Evolutionary conservation across 495 filamentous ascomycete species (phyloP).

Genomic region (Lasiosphaeris hirsuta): DNA sequence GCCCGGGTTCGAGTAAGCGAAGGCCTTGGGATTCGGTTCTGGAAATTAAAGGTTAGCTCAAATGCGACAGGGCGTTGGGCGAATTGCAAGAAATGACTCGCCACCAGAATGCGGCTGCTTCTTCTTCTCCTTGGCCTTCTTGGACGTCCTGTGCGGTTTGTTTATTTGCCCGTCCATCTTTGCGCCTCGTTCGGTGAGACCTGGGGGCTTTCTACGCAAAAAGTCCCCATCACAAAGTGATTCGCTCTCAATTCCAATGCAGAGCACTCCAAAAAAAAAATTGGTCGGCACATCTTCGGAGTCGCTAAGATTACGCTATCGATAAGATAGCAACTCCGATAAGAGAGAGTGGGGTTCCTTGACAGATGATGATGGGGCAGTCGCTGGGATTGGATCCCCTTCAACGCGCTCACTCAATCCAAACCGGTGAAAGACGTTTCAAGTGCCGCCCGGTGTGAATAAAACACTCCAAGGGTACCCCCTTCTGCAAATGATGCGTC

Average conservation of each 20-base stretch:
- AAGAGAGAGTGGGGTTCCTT: conserved; percentile 7
- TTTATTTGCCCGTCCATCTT: conserved; percentile 82
- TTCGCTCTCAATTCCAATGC: conserved; percentile 8
- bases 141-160: conserved; percentile 76
- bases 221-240: conserved; percentile 8
- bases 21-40: conserved; percentile 90
- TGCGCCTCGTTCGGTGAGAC: conserved; percentile 10
- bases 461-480: too few species aligned
- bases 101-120: conserved; percentile 48
- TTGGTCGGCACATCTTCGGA: conserved; percentile 21
- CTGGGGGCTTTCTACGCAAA: conserved; percentile 6
- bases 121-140: conserved; percentile 91
- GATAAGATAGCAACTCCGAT: conserved; percentile 16
- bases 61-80: conserved; percentile 4
- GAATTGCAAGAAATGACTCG: conserved; percentile 18
- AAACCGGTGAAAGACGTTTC: too few species aligned
- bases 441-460: too few species aligned
- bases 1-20: conserved; percentile 80
- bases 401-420: neutral
- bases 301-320: conserved; percentile 18
- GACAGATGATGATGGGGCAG: conserved; percentile 5
- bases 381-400: neutral
- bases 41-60: conserved; percentile 5
- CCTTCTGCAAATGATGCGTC: too few species aligned
- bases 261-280: conserved; percentile 33